Percentiles rank a stretch among this genome's conserved stretches.
These are phyloP conservation scores for Exsudoporus floridanus DNA, from an alignment of 1,284 basidiomycete genomes.

Conservation along the genomic window DNA sequence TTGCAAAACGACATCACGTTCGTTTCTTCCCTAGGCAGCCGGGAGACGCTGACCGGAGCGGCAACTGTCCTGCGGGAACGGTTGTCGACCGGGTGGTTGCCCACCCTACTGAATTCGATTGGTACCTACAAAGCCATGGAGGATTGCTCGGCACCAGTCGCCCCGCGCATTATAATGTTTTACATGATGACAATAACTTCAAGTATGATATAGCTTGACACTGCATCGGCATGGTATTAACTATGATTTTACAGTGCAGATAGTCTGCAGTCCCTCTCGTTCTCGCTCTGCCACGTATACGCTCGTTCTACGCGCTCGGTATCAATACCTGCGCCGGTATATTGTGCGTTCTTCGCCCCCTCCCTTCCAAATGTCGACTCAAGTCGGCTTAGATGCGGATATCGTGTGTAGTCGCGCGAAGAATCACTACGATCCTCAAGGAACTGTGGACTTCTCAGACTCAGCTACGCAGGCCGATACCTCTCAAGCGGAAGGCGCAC, in stretches of 20 bases:
- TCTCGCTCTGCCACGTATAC: conserved; percentile 79
- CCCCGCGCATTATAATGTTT: conserved; percentile 68
- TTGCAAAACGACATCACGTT: conserved; percentile 76
- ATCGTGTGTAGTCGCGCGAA: conserved; percentile 80
- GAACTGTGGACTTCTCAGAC: conserved; percentile 53
- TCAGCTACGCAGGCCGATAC: conserved; percentile 46
- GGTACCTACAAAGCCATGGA: conserved; percentile 76
- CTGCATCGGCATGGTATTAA: conserved; percentile 1
- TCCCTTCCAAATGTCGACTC: not conserved
- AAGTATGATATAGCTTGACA: conserved; percentile 32
- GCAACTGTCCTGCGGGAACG: conserved; percentile 74
- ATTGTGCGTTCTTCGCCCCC: conserved; percentile 53
- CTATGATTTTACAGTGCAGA: conserved; percentile 49
- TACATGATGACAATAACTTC: conserved; percentile 60
- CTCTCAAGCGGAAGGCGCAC: conserved; percentile 41
- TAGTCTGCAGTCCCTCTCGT: conserved; percentile 67
- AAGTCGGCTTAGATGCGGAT: conserved; percentile 60
- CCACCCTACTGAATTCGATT: conserved; percentile 78
- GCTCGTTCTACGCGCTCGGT: conserved; percentile 81
- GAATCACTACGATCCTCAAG: conserved; percentile 73
- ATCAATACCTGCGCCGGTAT: conserved; percentile 80
- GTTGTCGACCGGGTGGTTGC: conserved; percentile 70
- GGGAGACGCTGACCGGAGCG: conserved; percentile 57
- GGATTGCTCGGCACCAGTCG: conserved; percentile 66
- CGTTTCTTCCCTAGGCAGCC: conserved; percentile 67